Evolutionary conservation across 768 basidiomycete species (phyloP).

Genomic region (Sistotremastrum niveocremeum): DNA sequence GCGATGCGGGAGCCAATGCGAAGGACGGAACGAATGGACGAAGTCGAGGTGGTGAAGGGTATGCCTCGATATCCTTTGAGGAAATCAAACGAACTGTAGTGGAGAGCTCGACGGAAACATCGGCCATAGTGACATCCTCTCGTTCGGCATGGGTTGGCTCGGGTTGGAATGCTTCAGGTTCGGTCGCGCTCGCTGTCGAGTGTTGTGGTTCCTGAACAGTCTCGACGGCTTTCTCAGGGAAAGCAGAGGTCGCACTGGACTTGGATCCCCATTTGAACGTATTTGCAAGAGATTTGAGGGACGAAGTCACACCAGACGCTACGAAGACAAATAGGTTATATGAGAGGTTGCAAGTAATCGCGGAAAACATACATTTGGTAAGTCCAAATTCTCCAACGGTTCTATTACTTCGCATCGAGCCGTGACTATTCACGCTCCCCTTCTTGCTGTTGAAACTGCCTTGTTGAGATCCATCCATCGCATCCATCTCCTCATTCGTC

Average conservation of each 20-base stretch:
- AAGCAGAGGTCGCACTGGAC: slow-evolving; percentile 16
- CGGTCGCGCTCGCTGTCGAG: no score
- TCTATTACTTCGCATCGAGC: slow-evolving; percentile 14
- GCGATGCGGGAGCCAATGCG: no score
- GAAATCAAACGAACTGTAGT: no score
- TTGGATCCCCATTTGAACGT: slow-evolving; percentile 47
- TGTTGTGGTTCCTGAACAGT: no score
- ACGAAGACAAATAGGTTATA: slow-evolving; percentile 6
- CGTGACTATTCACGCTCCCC: slow-evolving; percentile 34
- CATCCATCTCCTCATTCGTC: slow-evolving; percentile 47
- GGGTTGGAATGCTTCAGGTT: no score
- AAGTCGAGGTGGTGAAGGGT: no score
- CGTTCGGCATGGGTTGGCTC: no score
- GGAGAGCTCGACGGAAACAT: no score
- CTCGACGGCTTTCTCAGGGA: not conserved
- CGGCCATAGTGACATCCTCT: no score
- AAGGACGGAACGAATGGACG: no score
- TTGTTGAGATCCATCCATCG: slow-evolving; percentile 17
- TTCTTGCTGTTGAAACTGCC: slow-evolving; percentile 30
- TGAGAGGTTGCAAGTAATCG: not conserved
- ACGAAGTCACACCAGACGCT: slow-evolving; percentile 56
- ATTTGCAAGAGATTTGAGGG: slow-evolving; percentile 62
- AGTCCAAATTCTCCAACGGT: slow-evolving; percentile 62
- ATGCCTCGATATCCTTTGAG: no score
- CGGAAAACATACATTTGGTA: slow-evolving; percentile 39